Percentiles rank a stretch among this genome's conserved stretches.
phyloP scores from a whole-genome alignment of 208 protist genomes.

The Acanthamoeba royreba region DNA sequence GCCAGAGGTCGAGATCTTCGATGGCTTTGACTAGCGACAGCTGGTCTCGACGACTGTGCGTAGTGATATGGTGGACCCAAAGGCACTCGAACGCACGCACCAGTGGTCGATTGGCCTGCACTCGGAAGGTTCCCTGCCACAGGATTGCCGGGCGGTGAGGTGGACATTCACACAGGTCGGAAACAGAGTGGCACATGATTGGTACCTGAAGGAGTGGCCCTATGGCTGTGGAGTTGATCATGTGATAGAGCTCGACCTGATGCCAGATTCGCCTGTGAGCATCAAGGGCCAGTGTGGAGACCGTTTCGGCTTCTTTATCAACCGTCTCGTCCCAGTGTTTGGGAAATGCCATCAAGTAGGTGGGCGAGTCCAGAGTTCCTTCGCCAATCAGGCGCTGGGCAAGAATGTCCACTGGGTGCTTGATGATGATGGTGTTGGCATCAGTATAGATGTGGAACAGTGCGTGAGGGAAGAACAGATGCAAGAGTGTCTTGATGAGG shows the following conservation, averaged over 20 bases:
- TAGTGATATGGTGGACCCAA: neutral
- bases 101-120: neutral
- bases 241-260: neutral
- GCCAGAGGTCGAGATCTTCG: neutral
- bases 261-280: neutral
- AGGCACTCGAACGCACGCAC: neutral
- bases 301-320: neutral
- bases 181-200: neutral
- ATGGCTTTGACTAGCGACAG: neutral
- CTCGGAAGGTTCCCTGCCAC: neutral
- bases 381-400: neutral
- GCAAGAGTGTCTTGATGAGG: neutral
- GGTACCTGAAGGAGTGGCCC: neutral
- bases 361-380: neutral
- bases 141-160: neutral
- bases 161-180: neutral
- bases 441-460: neutral
- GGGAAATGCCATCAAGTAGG: neutral
- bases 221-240: neutral
- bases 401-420: neutral
- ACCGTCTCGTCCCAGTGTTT: neutral
- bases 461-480: neutral
- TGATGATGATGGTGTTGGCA: neutral
- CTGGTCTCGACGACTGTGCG: neutral
- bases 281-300: neutral